phyloP scores from a whole-genome alignment of 2,329 filamentous ascomycete genomes.

The Apiospora hydei region DNA sequence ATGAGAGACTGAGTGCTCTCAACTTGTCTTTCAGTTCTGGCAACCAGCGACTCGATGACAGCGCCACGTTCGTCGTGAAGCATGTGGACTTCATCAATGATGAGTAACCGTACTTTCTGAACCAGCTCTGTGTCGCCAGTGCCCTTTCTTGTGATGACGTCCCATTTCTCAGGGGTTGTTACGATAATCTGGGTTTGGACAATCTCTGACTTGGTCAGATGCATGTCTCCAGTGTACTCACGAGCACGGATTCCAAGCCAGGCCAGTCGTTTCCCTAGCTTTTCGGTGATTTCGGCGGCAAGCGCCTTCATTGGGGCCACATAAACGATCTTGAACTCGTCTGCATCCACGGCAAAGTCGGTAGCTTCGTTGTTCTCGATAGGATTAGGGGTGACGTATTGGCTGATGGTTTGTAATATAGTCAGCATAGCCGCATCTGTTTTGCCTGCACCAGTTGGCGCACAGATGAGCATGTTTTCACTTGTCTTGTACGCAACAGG shows the following conservation, averaged over 20 bases:
- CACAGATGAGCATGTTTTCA: constrained; percentile 99
- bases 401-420: constrained; percentile 87
- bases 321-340: constrained; percentile 98
- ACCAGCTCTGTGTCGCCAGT: constrained; percentile 97
- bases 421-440: constrained; percentile 98
- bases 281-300: constrained; percentile 94
- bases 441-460: constrained; percentile 97
- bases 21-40: constrained; percentile 92
- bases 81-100: constrained; percentile 99
- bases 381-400: constrained; percentile 83
- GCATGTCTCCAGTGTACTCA: constrained; percentile 98
- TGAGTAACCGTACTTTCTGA: constrained; percentile 93
- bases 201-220: constrained; percentile 95
- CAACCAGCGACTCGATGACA: constrained; percentile 94
- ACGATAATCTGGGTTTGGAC: constrained; percentile 97
- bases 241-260: constrained; percentile 94
- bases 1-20: constrained; percentile 98
- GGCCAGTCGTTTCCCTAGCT: constrained; percentile 86
- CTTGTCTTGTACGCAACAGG: constrained; percentile 94
- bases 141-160: constrained; percentile 95
- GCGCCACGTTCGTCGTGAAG: constrained; percentile 97
- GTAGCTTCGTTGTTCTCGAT: constrained; percentile 74
- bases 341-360: constrained; percentile 81
- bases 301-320: constrained; percentile 99
- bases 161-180: constrained; percentile 99